A percentile compares a stretch with the other conserved stretches of the same genome.
phyloP scores from a whole-genome alignment of 1,284 basidiomycete genomes.

The Gymnopus androsaceus region DNA sequence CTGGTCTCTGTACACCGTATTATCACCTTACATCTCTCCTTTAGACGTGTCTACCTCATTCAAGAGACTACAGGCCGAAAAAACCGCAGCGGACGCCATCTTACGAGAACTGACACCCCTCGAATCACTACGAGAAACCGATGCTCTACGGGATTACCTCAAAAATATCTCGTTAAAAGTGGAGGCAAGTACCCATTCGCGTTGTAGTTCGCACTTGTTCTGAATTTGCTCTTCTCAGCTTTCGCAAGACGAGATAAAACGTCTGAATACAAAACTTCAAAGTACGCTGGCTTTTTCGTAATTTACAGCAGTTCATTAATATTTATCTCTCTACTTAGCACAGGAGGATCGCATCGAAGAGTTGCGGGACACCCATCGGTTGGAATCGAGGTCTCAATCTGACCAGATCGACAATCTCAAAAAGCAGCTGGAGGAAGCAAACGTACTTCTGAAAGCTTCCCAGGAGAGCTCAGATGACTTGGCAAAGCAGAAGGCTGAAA shows the following conservation, averaged over 20 bases:
- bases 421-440: conserved; percentile 68
- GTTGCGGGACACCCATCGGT: conserved; percentile 76
- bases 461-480: conserved; percentile 52
- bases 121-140: conserved; percentile 63
- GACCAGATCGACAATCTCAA: conserved; percentile 73
- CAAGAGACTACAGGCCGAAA: conserved; percentile 72
- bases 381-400: conserved; percentile 76
- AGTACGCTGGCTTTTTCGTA: conserved; percentile 46
- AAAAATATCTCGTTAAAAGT: conserved; percentile 67
- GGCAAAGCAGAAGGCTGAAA: conserved; percentile 51
- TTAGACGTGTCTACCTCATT: conserved; percentile 77
- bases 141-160: conserved; percentile 75
- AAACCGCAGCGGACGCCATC: conserved; percentile 67
- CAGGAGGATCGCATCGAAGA: conserved; percentile 86
- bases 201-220: not conserved
- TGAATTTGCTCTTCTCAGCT: conserved; percentile 44
- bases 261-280: conserved; percentile 69
- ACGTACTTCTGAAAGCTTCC: conserved; percentile 64
- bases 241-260: conserved; percentile 72
- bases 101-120: conserved; percentile 77
- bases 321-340: conserved; percentile 49
- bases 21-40: conserved; percentile 10
- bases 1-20: conserved; percentile 17
- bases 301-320: conserved; percentile 9
- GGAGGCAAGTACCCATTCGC: conserved; percentile 54